Percentiles rank a stretch among this genome's conserved stretches.
These are phyloP conservation scores for Tulasnella sp. DNA, from an alignment of 768 basidiomycete species.

Conservation along the genomic window DNA sequence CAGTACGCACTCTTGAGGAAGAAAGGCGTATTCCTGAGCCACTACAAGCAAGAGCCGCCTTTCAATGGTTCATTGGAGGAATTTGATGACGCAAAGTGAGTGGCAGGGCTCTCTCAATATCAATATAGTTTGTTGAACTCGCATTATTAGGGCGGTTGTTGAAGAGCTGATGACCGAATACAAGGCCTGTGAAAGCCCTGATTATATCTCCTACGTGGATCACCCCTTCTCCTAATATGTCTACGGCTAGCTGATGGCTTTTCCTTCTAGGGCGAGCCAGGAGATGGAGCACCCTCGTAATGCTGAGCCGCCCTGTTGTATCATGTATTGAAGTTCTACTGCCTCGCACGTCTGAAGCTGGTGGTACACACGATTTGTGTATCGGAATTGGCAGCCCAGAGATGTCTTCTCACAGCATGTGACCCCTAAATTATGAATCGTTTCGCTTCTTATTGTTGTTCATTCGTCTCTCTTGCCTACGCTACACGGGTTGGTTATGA, in stretches of 20 bases:
- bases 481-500: too few species aligned
- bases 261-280: background rate
- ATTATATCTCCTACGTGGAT: conserved; percentile 82
- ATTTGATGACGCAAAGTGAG: conserved; percentile 91
- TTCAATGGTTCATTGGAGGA: conserved; percentile 90
- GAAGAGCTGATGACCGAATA: conserved; percentile 88
- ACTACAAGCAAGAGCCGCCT: conserved; percentile 95
- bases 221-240: background rate
- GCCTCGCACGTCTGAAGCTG: too few species aligned
- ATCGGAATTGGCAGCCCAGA: too few species aligned
- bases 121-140: background rate
- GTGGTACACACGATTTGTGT: too few species aligned
- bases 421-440: too few species aligned
- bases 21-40: conserved; percentile 90
- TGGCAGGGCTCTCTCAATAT: background rate
- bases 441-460: too few species aligned
- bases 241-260: background rate
- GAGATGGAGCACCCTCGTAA: background rate
- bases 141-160: conserved; percentile 53
- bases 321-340: too few species aligned
- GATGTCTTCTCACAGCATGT: too few species aligned
- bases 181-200: conserved; percentile 88
- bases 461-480: too few species aligned
- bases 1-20: conserved; percentile 83
- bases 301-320: conserved; percentile 1